Conservation (phyloP, 129 eudicot species). For the Centaurea solstitialis region DNA sequence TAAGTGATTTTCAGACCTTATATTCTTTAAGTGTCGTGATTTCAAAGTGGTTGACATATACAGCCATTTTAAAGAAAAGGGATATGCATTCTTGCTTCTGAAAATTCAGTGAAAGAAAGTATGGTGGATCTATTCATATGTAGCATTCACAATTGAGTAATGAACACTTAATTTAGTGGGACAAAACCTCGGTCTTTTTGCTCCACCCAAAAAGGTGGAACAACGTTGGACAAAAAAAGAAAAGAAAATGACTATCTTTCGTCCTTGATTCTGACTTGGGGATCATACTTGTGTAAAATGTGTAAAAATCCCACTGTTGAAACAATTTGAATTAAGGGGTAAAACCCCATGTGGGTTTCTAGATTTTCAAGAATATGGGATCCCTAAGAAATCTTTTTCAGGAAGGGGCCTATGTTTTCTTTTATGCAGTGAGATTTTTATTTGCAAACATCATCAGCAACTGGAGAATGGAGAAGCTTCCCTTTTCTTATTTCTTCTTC, state of each 20-base stretch:
- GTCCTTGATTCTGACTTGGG: no score
- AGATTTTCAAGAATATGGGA: background rate
- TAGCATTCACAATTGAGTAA: background rate
- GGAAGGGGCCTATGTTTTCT: no score
- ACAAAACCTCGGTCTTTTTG: no score
- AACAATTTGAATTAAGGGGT: no score
- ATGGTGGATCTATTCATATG: background rate
- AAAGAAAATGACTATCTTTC: no score
- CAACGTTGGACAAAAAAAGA: no score
- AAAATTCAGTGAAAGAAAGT: background rate
- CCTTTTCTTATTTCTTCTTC: conserved; percentile 10
- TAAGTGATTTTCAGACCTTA: background rate
- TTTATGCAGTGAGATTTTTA: conserved; percentile 30
- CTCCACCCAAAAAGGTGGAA: no score
- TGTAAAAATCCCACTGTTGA: no score
- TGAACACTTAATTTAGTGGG: background rate
- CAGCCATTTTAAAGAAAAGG: background rate
- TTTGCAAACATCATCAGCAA: background rate
- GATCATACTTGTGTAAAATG: no score
- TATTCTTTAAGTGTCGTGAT: background rate
- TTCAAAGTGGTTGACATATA: background rate
- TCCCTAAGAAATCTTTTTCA: background rate
- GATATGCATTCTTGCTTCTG: background rate
- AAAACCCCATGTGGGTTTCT: background rate
- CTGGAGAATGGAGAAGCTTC: conserved; percentile 28